A percentile compares a stretch with the other conserved stretches of the same genome.
Conservation (phyloP, 345 rosid species). For the Pugionium dolabratum region DNA sequence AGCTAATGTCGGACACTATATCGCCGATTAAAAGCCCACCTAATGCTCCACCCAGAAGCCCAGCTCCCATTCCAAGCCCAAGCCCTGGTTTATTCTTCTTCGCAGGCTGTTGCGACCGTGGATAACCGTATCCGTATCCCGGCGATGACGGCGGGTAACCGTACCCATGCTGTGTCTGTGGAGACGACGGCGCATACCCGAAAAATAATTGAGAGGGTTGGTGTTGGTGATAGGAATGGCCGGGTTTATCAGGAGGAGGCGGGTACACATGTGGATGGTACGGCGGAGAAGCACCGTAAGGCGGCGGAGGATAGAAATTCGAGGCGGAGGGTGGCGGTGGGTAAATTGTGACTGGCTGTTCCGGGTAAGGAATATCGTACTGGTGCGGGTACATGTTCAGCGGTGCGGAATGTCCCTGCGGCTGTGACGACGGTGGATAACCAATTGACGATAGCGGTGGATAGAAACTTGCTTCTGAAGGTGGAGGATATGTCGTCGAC, state of each 20-base stretch:
- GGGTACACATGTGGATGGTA: conserved; percentile 23
- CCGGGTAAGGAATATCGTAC: conserved; percentile 28
- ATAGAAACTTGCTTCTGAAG: conserved; percentile 21
- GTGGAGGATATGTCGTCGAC: conserved; percentile 24
- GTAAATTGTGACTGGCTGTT: conserved; percentile 14
- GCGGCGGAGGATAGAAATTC: conserved; percentile 30
- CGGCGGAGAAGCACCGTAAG: conserved; percentile 11
- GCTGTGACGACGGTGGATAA: conserved; percentile 38
- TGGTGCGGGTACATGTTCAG: conserved; percentile 16
- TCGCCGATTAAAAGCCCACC: conserved; percentile 80
- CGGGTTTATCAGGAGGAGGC: conserved; percentile 14
- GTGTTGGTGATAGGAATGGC: conserved; percentile 28
- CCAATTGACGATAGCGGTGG: conserved; percentile 31
- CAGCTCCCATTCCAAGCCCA: conserved; percentile 66
- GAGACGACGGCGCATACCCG: conserved; percentile 20
- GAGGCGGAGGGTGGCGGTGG: conserved; percentile 20
- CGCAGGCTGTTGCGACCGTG: conserved; percentile 41
- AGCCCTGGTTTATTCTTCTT: conserved; percentile 52
- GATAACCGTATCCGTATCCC: conserved; percentile 45
- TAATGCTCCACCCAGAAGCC: conserved; percentile 68
- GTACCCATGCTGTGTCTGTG: conserved; percentile 21
- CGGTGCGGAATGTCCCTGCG: conserved; percentile 25
- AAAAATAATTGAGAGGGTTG: conserved; percentile 33
- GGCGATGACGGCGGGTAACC: conserved; percentile 40
- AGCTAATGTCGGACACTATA: conserved; percentile 60